A percentile compares a stretch with the other conserved stretches of the same genome.
phyloP scores from a whole-genome alignment of 2,329 filamentous ascomycete species.

The Aureobasidium leucospermi region DNA sequence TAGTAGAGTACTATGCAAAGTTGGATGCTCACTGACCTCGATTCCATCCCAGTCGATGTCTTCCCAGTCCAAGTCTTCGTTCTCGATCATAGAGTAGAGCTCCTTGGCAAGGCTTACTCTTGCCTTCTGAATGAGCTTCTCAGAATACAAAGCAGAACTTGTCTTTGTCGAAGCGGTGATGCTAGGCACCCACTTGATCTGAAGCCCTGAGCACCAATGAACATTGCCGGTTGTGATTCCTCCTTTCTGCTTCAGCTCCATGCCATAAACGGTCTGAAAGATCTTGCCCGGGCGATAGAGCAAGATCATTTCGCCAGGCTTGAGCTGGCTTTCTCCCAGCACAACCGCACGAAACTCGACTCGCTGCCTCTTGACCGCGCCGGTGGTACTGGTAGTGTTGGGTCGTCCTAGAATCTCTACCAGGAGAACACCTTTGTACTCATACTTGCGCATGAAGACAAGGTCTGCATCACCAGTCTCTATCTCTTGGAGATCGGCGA shows the following conservation, averaged over 20 bases:
- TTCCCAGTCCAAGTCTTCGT: background rate
- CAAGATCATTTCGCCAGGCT: background rate
- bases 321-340: background rate
- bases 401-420: background rate
- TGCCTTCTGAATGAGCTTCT: background rate
- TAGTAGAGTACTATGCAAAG: no score
- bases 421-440: background rate
- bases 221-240: background rate
- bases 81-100: background rate
- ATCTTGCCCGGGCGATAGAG: background rate
- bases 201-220: background rate
- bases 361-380: background rate
- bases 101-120: background rate
- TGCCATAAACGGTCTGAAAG: background rate
- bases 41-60: background rate
- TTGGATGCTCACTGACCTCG: background rate
- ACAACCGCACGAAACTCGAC: background rate
- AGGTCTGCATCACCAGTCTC: background rate
- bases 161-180: background rate
- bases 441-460: background rate
- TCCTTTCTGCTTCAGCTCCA: background rate
- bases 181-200: background rate
- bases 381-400: no score
- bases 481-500: background rate
- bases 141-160: background rate